A percentile compares a stretch with the other conserved stretches of the same genome.
phyloP scores from a whole-genome alignment of 2,329 filamentous ascomycete species.

The Colletotrichum shisoi region DNA sequence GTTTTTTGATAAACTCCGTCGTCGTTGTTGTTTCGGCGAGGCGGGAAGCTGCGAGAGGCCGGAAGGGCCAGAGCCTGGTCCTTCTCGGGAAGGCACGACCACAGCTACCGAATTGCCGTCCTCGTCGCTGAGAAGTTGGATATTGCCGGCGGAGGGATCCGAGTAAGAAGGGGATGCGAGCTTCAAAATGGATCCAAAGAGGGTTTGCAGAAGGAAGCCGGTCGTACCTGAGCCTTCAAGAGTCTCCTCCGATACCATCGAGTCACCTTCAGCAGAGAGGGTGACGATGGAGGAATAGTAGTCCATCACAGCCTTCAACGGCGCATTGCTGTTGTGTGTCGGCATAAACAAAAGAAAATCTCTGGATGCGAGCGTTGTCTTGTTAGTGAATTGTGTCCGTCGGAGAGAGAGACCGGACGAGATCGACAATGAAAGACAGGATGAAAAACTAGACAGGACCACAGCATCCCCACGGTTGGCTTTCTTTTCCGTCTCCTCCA shows the following conservation, averaged over 20 bases:
- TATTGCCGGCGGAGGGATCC: conserved; percentile 41
- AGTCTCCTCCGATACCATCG: conserved; percentile 87
- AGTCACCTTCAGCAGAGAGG: conserved; percentile 93
- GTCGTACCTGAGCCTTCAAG: conserved; percentile 93
- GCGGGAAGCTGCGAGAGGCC: conserved; percentile 30
- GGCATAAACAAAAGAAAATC: conserved; percentile 94
- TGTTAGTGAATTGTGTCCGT: conserved; percentile 18
- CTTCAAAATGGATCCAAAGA: conserved; percentile 79
- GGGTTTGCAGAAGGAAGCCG: conserved; percentile 72
- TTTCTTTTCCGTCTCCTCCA: neutral
- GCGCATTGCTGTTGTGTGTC: conserved; percentile 67
- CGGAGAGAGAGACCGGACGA: conserved; percentile 7
- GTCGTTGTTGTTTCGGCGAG: conserved; percentile 32
- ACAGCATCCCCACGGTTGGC: neutral
- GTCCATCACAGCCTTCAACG: conserved; percentile 82
- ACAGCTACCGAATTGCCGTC: conserved; percentile 15
- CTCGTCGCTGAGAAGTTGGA: conserved; percentile 20
- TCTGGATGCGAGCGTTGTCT: conserved; percentile 55
- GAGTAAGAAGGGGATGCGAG: conserved; percentile 62
- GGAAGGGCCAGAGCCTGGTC: conserved; percentile 19
- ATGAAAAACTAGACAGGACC: neutral
- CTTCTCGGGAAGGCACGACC: conserved; percentile 26
- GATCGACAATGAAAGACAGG: neutral
- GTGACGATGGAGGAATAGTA: conserved; percentile 92
- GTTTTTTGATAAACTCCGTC: conserved; percentile 26